These are phyloP conservation scores for Globisporangium carolinianum DNA, from an alignment of 352 stramenopile genomes.

Conservation along the genomic window DNA sequence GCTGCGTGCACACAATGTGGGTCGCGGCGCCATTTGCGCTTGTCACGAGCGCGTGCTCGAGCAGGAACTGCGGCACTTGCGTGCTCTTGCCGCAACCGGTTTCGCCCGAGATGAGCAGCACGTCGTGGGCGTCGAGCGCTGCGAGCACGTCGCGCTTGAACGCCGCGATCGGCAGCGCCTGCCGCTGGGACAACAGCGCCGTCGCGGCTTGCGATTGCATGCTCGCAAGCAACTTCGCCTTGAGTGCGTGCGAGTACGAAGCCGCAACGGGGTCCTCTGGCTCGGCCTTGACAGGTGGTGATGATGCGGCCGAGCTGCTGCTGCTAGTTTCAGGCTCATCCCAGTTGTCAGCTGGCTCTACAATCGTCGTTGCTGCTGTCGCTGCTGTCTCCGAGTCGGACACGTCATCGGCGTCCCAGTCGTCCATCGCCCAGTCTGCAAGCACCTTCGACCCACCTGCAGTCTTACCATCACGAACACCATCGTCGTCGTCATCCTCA, in stretches of 20 bases:
- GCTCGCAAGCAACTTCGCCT: conserved; percentile 24
- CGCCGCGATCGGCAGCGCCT: conserved; percentile 68
- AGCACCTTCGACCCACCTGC: conserved; percentile 9
- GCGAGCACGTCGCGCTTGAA: conserved; percentile 80
- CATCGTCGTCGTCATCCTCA: no score
- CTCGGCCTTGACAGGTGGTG: conserved; percentile 12
- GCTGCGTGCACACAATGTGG: conserved; percentile 96
- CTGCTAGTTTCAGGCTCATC: neutral
- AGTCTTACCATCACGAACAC: neutral
- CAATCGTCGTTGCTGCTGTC: neutral
- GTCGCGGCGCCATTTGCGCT: conserved; percentile 61
- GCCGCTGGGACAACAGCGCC: conserved; percentile 35
- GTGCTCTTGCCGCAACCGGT: conserved; percentile 95
- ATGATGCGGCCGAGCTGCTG: neutral
- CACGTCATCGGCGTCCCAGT: conserved; percentile 58
- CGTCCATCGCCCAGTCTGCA: conserved; percentile 56
- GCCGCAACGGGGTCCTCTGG: conserved; percentile 15
- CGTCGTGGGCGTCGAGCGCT: conserved; percentile 68
- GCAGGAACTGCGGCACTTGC: conserved; percentile 95
- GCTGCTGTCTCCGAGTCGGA: conserved; percentile 18
- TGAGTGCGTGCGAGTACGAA: conserved; percentile 29
- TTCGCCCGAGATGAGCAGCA: conserved; percentile 94
- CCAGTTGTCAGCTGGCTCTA: neutral
- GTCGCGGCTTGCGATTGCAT: conserved; percentile 31
- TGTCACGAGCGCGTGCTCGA: conserved; percentile 83